Base-by-base conservation (phyloP, 768 basidiomycete genomes). In the Kwoniella mangroviensis region DNA sequence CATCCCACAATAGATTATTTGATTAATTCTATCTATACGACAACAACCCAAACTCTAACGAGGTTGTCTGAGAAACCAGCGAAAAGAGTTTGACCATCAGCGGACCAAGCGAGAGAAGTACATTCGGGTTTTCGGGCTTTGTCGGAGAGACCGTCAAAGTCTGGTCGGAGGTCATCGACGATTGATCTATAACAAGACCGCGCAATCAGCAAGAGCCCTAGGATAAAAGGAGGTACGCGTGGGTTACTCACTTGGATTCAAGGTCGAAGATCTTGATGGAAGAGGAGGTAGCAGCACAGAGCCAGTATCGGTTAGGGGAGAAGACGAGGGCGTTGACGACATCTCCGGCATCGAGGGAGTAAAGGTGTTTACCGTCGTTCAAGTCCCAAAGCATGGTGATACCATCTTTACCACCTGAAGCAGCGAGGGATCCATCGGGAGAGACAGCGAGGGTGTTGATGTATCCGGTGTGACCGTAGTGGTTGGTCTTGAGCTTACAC, bases 311-410 rank as follows among this genome's bases (percentile, higher is more conserved):
- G 89, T 99, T 99, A 70, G 97, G 97, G 17, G 93, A 95, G 89
- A 99, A 99, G 84, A 98, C 97, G 76, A 99, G 92, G 71, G 97
- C 94, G 84, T 99, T 98, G 89, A 99, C 95, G 77, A 94, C 87
- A 84, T 99, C 93, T 70, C 95, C 95, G 58, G 97, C 97, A 85
- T 99, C 97, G 69, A 99, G 91, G 64, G 94, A 98, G 89, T 99
- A 99, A 81, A 99, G 90, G 88, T 98, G 97, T 87, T 98, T 98
- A 88, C 94, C 95, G 88, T 98, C 97, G 86, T 98, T 98, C 81
- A 99, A 87, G 84, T 99, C 97, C 97, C 97, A 99, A 73, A 98
- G 91, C 95, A 98, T 98, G 84, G 95, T 97, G 85, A 98, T 96
- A 72, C 95, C 95, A 84, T 99, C 97, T 86, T 98, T 98, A 81